Base-by-base conservation (phyloP, 495 filamentous ascomycete species). In the Xeromyces bisporus region DNA sequence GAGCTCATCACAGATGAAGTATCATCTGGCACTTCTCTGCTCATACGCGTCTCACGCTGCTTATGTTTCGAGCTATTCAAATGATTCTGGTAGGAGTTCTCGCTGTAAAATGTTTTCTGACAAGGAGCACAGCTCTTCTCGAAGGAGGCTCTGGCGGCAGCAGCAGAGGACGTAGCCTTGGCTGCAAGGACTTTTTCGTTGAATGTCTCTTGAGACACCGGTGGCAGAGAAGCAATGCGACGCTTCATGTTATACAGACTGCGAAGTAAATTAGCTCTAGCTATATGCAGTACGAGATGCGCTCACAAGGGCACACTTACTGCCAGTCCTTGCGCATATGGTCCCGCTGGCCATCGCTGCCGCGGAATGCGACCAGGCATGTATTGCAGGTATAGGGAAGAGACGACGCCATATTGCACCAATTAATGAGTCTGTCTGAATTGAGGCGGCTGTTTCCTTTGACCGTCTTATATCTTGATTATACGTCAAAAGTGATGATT, bases 311-410 rank as follows among this genome's bases (percentile, higher is more conserved):
- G 20, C 20, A 21, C 4, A 73, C 84, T 51, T 72, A 93, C 86
- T 96, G 87, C 87, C 89, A 97, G 53, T 97, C 89, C 42, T 72
- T 83, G 44, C 85, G 83, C 85, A 96, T 96, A 47, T 97, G 89
- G 27, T 72, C 75, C 40, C 85, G 71, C 53, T 97, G 89, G n/a
- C 84, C 71, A 50, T 96, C 87, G 48, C 77, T 78, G 48, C 77
- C 79, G 43, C 87, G 76, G 58, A 94, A 96, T 18, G 89, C 89
- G 35, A 97, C 85, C 42, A 93, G 84, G 43, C 89, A 97, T 18
- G 87, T 82, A 59, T 97, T 97, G 69, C 89, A 97, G 26, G 89
- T 93, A 53, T 83, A 96, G 1, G 87, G 86, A 52, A 93, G 79
- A 14, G 77, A 69, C 6, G 46, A 21, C 9, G 20, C 20, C 20